A percentile compares a stretch with the other conserved stretches of the same genome.
Evolutionary conservation across 116 monocot genomes (phyloP).

Genomic region (Posidonia oceanica): DNA sequence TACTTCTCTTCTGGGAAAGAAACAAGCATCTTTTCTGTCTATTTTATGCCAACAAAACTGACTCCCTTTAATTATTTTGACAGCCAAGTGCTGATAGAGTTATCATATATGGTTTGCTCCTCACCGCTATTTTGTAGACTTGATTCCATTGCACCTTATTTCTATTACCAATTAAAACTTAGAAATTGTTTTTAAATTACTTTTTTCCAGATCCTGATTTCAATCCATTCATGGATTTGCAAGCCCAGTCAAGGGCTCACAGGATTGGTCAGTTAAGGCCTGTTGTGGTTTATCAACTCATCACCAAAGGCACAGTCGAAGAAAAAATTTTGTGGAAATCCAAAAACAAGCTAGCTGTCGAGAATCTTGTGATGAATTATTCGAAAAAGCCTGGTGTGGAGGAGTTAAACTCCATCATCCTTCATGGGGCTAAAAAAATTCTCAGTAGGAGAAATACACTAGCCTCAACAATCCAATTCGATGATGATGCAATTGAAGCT

Average conservation of each 20-base stretch:
- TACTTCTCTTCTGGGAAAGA: too few species aligned
- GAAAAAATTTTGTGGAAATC: constrained; percentile 47
- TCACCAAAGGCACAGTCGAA: constrained; percentile 42
- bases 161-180: not conserved
- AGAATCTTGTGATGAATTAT: constrained; percentile 45
- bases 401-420: constrained; percentile 29
- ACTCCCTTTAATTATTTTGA: not conserved
- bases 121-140: not conserved
- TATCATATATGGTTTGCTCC: constrained; percentile 40
- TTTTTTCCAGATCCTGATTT: constrained; percentile 46
- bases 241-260: constrained; percentile 56
- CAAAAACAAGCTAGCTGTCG: constrained; percentile 39
- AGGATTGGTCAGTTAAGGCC: constrained; percentile 44
- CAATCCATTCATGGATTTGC: constrained; percentile 51
- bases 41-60: not conserved
- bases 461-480: constrained; percentile 29
- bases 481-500: constrained; percentile 32
- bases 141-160: not conserved
- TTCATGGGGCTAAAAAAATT: constrained; percentile 36
- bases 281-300: constrained; percentile 46
- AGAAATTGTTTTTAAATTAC: not conserved
- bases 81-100: constrained; percentile 53
- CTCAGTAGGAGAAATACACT: constrained; percentile 21
- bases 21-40: not conserved
- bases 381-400: constrained; percentile 15